Base-by-base conservation (phyloP, 148 eudicot species). In the Talinum fruticosum region DNA sequence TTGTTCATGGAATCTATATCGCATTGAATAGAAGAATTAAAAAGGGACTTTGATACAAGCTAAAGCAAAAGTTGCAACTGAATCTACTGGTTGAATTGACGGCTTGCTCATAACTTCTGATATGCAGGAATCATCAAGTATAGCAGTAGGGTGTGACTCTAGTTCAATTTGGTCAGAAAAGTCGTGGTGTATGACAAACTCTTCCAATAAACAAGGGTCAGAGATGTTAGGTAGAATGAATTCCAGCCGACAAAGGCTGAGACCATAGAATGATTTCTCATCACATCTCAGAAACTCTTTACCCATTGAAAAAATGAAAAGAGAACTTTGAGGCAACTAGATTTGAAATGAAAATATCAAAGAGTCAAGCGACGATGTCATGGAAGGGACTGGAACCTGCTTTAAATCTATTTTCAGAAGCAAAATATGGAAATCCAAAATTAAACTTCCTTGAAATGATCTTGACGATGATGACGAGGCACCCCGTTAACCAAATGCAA, bases 151-250 rank as follows among this genome's bases (percentile, higher is more conserved):
- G 79, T 64, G 54, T 35, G 79, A 49, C 76, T 81, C 65, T 38
- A 6, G 62, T 72, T 71, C 64, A 14, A 72, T 45, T 29, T 78
- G 75, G 26, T 73, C 72, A 65, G 76, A 53, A 47, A 65, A 49
- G 26, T 67, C 18, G 35, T 41, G 77, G 76, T 41, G n/a, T 32
- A 77, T 41, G 35, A 54, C 73, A 66, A 72, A 77, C 53, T 77
- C 80, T 23, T 77, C 49, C 37, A n/a, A n/a, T 54, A 82, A 73
- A 59, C 69, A 77, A 21, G 81, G 81, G 76, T 71, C 8, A 23
- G 47, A 36, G 61, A 79, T 75, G 74, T 51, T 72, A 32, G 85
- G 85, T 69, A 83, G 82, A 29, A 29, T 24, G 35, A 75, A 83
- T 44, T 75, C 82, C 53, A 69, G 76, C 34, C 79, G 76, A 38